Percentiles rank a stretch among this genome's conserved stretches.
These are phyloP conservation scores for Clavaria fumosa DNA, from an alignment of 768 basidiomycete species.

Conservation along the genomic window DNA sequence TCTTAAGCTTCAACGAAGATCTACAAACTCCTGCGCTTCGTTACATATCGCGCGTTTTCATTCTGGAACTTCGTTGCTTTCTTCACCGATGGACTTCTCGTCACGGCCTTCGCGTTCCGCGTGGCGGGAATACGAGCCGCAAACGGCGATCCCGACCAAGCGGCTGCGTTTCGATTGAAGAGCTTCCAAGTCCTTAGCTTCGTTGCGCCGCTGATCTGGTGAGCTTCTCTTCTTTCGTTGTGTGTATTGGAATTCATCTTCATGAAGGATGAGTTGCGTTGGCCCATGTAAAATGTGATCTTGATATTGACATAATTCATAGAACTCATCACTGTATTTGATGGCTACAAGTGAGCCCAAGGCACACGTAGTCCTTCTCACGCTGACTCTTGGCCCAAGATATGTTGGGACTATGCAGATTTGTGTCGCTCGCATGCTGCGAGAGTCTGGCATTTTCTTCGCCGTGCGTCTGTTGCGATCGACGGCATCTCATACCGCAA, in stretches of 20 bases:
- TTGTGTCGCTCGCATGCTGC: slow-evolving; percentile 83
- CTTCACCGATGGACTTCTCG: slow-evolving; percentile 56
- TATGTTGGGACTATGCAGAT: slow-evolving; percentile 92
- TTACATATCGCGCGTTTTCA: slow-evolving; percentile 65
- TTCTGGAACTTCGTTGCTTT: slow-evolving; percentile 67
- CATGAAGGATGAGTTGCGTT: slow-evolving; percentile 56
- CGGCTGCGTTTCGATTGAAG: slow-evolving; percentile 28
- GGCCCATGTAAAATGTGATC: not conserved
- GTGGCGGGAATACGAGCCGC: slow-evolving; percentile 34
- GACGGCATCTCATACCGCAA: not conserved
- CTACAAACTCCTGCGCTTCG: slow-evolving; percentile 54
- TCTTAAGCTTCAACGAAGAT: slow-evolving; percentile 26
- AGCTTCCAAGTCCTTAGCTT: slow-evolving; percentile 88
- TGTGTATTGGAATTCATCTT: not conserved
- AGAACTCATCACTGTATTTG: slow-evolving; percentile 73
- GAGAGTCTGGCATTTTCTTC: slow-evolving; percentile 87
- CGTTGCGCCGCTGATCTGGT: slow-evolving; percentile 83
- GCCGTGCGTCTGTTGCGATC: slow-evolving; percentile 37
- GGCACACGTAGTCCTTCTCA: not conserved
- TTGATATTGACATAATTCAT: slow-evolving; percentile 16
- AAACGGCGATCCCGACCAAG: slow-evolving; percentile 21
- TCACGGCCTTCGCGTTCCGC: slow-evolving; percentile 62
- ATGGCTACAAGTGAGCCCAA: slow-evolving; percentile 54
- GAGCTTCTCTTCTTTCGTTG: slow-evolving; percentile 13
- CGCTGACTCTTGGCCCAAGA: slow-evolving; percentile 19